Base-by-base conservation (phyloP, 177 flowering plant genomes). In the Vitis hybrid region DNA sequence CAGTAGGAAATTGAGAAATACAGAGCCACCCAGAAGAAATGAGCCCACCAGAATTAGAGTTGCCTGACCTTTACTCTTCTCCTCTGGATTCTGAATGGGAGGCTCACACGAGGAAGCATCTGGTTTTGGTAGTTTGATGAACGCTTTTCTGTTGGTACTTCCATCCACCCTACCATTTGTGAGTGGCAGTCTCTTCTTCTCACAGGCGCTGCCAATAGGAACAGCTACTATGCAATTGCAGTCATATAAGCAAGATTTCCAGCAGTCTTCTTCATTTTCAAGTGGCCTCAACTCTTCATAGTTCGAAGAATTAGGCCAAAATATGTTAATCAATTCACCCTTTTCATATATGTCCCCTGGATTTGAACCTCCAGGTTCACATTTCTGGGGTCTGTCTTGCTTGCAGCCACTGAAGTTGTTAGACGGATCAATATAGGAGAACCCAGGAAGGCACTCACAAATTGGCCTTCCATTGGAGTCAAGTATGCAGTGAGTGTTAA, bases 381-480 rank as follows among this genome's bases (percentile, higher is more conserved):
- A 70, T 8, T 54, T 35, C 6, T 65, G 76, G 4, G 19, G 16
- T 48, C 70, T 70, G 50, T 83, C 65, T 1, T 74, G 75, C 59
- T 61, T 70, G 74, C 85, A 84, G 35, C 75, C 77, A 1, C 75
- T 52, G 30, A 70, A 75, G 1, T 4, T 18, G 69, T 78, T 65
- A 14, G 64, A 65, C 9, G 81, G 71, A 79, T 87, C 89, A 6
- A 73, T 8, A 14, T 72, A 64, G n/a, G 82, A 74, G 55, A 70
- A 87, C 30, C 81, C 73, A 7, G 51, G 60, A 2, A 87, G 87
- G 71, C 92, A 88, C 2, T 61, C 46, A 65, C 93, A 35, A 35
- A 35, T 35, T 35, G 46, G 46, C 46, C 46, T 35, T 6, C 46
- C 46, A 6, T 6, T 35, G 7, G 46, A 35, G 27, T 27, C 27